A percentile compares a stretch with the other conserved stretches of the same genome.
Evolutionary conservation across 1,284 basidiomycete species (phyloP).

Genomic region (Omphalotus olearius): DNA sequence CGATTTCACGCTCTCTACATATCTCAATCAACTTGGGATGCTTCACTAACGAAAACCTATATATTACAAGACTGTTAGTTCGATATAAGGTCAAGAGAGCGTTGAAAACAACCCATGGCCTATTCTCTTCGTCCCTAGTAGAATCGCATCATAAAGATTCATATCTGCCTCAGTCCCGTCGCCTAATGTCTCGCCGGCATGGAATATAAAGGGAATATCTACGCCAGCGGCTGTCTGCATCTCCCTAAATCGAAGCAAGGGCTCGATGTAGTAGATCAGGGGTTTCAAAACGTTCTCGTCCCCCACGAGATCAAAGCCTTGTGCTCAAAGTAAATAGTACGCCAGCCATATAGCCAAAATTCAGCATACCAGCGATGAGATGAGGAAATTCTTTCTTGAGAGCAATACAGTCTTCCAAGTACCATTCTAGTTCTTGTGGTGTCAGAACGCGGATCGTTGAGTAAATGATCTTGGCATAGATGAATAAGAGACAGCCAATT

Average conservation of each 20-base stretch:
- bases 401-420: conserved; percentile 67
- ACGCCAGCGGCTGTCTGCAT: conserved; percentile 54
- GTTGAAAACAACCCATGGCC: conserved; percentile 59
- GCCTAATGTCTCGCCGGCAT: conserved; percentile 75
- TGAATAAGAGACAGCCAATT: not conserved
- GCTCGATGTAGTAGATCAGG: conserved; percentile 60
- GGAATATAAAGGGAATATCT: conserved; percentile 75
- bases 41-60: conserved; percentile 66
- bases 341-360: not conserved
- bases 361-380: conserved; percentile 53
- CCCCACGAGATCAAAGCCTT: conserved; percentile 80
- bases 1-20: conserved; percentile 59
- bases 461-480: conserved; percentile 60
- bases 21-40: conserved; percentile 68
- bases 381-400: conserved; percentile 75
- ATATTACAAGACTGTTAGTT: not conserved
- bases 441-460: conserved; percentile 57
- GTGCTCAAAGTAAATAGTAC: not conserved
- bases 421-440: conserved; percentile 58
- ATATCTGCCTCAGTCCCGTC: conserved; percentile 68
- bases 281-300: conserved; percentile 64
- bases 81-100: not conserved
- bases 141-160: conserved; percentile 76
- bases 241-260: conserved; percentile 56
- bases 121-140: conserved; percentile 74